Percentiles rank a stretch among this genome's conserved stretches.
Conservation (phyloP, 352 stramenopile genomes). For the Globisporangium nagaii region DNA sequence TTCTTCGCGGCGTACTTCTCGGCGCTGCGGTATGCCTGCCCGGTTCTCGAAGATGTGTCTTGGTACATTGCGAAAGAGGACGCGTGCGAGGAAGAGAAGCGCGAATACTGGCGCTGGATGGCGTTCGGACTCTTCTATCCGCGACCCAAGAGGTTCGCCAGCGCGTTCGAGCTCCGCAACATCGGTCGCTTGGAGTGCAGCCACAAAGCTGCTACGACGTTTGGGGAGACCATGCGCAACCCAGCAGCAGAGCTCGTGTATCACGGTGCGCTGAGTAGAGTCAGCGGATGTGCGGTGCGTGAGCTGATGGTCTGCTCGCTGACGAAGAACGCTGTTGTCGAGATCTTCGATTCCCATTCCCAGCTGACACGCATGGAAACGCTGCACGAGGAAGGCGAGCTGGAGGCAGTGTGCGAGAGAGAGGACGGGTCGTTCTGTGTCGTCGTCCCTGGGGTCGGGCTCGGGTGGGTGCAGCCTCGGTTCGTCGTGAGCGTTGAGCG, state of each 20-base stretch:
- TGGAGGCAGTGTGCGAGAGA: conserved; percentile 12
- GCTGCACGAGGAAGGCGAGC: conserved; percentile 1
- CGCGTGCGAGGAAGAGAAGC: not conserved
- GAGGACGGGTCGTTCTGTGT: not conserved
- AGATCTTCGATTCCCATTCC: not conserved
- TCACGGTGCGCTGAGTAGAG: not conserved
- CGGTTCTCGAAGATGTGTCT: not conserved
- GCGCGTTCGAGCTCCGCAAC: not conserved
- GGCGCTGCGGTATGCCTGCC: not conserved
- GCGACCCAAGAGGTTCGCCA: conserved; percentile 8
- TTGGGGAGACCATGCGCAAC: not conserved
- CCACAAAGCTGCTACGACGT: not conserved
- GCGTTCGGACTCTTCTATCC: conserved; percentile 19
- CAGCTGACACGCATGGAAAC: not conserved
- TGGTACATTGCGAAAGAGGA: not conserved
- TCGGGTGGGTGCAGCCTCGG: not conserved
- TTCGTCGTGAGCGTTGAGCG: not conserved
- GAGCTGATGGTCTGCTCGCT: not conserved
- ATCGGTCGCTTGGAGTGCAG: not conserved
- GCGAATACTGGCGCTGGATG: conserved; percentile 10
- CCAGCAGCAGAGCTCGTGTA: not conserved
- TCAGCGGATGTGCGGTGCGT: no score
- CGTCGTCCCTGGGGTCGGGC: not conserved
- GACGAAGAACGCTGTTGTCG: not conserved
- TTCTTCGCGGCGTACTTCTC: not conserved